Evolutionary conservation across 805 yeast genomes (phyloP), one percentile per base, ranked within the genome.

Genomic region (Pichia membranifaciens): DNA sequence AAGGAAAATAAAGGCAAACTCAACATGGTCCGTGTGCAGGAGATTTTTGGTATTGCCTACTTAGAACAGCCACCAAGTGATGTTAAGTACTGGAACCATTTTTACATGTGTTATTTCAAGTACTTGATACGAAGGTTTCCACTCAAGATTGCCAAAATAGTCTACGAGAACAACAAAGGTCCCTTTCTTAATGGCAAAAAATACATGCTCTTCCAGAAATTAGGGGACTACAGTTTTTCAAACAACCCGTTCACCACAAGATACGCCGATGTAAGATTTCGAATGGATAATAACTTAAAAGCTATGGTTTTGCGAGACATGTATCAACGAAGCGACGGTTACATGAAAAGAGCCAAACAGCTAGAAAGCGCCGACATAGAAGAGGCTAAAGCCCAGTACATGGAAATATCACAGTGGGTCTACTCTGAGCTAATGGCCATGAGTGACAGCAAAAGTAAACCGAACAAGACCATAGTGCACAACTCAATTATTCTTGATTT

Each of bases 41-140:
- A 39, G 35, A 59, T 67, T 22, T 65, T 48, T 43, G 20, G 51
- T n/a, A 15, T 32, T 39, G 59, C 57, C 7, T 34, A 35, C 3
- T 40, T 44, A 20, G 17, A 16, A n/a, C 48, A 57, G 5, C 17
- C 36, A 4, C 10, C 6, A 4, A 43, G 23, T 5, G 63, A 65
- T 41, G 44, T 44, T 16, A 52, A 56, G 20, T 64, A 61, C 40
- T 67, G 68, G 68, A 58, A 55, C 29, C 53, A 57, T 41, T 67
- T 66, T 59, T 45, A 47, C n/a, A 39, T 57, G 31, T 37, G 56
- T 0, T 67, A 66, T 41, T 58, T 66, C 54, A 66, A 64, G 34
- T 65, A 65, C 41, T 41, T 65, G 36, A 51, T 49, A 20, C 48
- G 61, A 35, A 57, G 56, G 16, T 58, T 51, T 38, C 61, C 66